These are phyloP conservation scores for Tripterygium wilfordii DNA, from an alignment of 177 flowering plant genomes.

Conservation along the genomic window DNA sequence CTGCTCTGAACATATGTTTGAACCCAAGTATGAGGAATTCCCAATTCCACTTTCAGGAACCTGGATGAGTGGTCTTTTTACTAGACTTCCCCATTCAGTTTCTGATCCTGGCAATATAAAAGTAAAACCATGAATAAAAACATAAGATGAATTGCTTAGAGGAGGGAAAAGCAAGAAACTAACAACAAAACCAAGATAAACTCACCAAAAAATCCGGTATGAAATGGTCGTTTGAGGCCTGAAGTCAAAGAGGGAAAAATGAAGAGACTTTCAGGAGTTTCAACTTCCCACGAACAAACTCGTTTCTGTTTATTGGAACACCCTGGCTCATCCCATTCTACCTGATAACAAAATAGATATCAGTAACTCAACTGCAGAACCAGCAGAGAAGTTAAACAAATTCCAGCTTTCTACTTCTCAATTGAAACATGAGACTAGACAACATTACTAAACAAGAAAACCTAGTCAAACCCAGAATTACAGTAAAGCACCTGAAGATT, in stretches of 20 bases:
- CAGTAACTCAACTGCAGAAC: neutral
- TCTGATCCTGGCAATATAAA: constrained; percentile 48
- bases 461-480: neutral
- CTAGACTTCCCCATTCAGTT: constrained; percentile 56
- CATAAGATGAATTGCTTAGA: constrained; percentile 26
- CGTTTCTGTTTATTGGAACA: constrained; percentile 71
- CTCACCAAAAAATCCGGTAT: constrained; percentile 57
- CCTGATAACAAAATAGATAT: constrained; percentile 37
- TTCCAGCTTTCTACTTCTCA: neutral
- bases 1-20: constrained; percentile 60
- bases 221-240: constrained; percentile 76
- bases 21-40: constrained; percentile 24
- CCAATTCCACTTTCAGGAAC: constrained; percentile 43
- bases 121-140: too few relatives aligned
- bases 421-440: neutral
- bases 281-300: constrained; percentile 94
- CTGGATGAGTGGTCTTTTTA: constrained; percentile 52
- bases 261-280: constrained; percentile 94
- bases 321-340: constrained; percentile 98
- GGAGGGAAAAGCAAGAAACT: neutral
- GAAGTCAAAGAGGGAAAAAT: constrained; percentile 83
- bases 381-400: neutral
- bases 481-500: constrained; percentile 68
- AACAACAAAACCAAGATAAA: neutral
- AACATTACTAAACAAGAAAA: neutral